phyloP scores from a whole-genome alignment of 2,329 filamentous ascomycete species.

The Cladophialophora chaetospira region DNA sequence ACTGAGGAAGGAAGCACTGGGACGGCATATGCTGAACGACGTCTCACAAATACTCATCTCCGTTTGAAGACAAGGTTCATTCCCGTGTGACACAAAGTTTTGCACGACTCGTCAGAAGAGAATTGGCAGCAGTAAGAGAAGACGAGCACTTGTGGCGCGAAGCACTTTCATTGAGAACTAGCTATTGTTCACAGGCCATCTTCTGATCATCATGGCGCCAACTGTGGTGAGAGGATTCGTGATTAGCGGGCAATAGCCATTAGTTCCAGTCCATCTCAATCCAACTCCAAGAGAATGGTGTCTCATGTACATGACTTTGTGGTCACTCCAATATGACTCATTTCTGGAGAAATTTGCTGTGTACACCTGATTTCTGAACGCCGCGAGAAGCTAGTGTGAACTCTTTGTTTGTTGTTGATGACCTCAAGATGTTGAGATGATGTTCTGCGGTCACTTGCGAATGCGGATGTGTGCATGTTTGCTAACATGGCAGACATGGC shows the following conservation, averaged over 20 bases:
- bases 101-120: background rate
- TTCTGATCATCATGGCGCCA: slow-evolving; percentile 16
- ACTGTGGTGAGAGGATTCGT: slow-evolving; percentile 16
- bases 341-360: slow-evolving; percentile 13
- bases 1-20: background rate
- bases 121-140: background rate
- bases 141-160: slow-evolving; percentile 9
- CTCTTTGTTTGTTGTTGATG: slow-evolving; percentile 9
- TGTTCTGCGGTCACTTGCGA: slow-evolving; percentile 19
- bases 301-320: too few relatives aligned
- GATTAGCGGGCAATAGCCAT: slow-evolving; percentile 20
- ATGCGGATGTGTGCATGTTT: slow-evolving; percentile 26
- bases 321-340: slow-evolving; percentile 23
- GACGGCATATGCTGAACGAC: too few relatives aligned
- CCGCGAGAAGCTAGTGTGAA: slow-evolving; percentile 16
- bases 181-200: slow-evolving; percentile 20
- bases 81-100: background rate
- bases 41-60: too few relatives aligned
- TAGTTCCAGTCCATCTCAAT: slow-evolving; percentile 15
- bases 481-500: slow-evolving; percentile 28
- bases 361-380: slow-evolving; percentile 6
- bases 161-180: slow-evolving; percentile 17
- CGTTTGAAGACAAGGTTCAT: too few relatives aligned
- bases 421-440: slow-evolving; percentile 19
- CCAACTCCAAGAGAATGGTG: too few relatives aligned